Percentiles rank a stretch among this genome's conserved stretches.
Evolutionary conservation across 352 stramenopile species (phyloP).

Genomic region (Globisporangium alternatum): DNA sequence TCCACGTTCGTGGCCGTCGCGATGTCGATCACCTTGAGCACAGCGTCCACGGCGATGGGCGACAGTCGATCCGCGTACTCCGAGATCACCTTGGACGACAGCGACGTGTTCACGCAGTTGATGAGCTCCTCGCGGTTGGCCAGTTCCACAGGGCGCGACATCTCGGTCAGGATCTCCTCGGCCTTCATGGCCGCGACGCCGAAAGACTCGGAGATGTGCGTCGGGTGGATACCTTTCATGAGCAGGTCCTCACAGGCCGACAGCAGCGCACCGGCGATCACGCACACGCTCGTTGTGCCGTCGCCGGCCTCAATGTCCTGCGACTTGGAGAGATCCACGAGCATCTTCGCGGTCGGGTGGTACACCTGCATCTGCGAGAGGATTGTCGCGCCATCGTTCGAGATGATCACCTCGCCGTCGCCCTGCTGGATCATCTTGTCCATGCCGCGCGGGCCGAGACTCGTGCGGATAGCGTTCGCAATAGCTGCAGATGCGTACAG

Average conservation of each 20-base stretch:
- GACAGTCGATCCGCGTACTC: conserved; percentile 97
- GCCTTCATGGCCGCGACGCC: conserved; percentile 88
- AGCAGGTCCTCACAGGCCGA: conserved; percentile 92
- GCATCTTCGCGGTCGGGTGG: conserved; percentile 99
- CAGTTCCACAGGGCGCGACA: conserved; percentile 93
- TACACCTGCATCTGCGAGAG: conserved; percentile 97
- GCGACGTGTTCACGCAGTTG: conserved; percentile 97
- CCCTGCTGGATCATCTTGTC: conserved; percentile 99
- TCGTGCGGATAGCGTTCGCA: conserved; percentile 97
- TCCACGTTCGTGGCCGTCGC: conserved; percentile 95
- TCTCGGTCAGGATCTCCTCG: conserved; percentile 87
- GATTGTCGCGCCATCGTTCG: conserved; percentile 99
- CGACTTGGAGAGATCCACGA: conserved; percentile 98
- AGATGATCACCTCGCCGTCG: conserved; percentile 99
- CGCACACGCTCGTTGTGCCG: conserved; percentile 97
- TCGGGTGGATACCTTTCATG: conserved; percentile 97
- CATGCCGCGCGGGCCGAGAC: conserved; percentile 97
- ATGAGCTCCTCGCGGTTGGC: conserved; percentile 95
- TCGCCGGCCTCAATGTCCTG: conserved; percentile 99
- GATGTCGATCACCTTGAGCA: conserved; percentile 96
- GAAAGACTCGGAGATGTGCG: conserved; percentile 97
- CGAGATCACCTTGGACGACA: conserved; percentile 97
- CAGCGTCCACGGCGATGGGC: conserved; percentile 98
- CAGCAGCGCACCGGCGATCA: conserved; percentile 98
- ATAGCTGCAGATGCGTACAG: conserved; percentile 72